phyloP scores from a whole-genome alignment of 768 basidiomycete genomes.

The Tylopilus intermedius region DNA sequence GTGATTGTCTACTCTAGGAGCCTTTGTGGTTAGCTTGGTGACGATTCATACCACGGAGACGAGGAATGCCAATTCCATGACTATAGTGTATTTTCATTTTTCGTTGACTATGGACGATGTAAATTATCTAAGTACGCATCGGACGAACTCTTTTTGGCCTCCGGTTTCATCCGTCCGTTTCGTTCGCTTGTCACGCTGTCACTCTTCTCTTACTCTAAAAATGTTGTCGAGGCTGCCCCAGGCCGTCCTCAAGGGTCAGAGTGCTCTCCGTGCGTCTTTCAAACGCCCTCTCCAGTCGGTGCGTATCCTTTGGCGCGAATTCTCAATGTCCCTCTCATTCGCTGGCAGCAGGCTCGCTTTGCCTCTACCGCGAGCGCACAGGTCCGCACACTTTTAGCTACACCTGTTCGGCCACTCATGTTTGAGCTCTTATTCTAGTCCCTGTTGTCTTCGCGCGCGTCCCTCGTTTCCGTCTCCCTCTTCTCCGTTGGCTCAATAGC shows the following conservation, averaged over 20 bases:
- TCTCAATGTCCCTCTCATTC: background rate
- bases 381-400: slow-evolving; percentile 40
- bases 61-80: slow-evolving; percentile 10
- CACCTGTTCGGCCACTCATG: background rate
- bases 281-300: slow-evolving; percentile 50
- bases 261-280: slow-evolving; percentile 40
- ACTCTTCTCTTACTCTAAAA: slow-evolving; percentile 44
- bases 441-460: slow-evolving; percentile 62
- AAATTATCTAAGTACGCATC: slow-evolving; percentile 26
- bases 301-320: slow-evolving; percentile 15
- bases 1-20: slow-evolving; percentile 60
- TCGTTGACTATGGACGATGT: slow-evolving; percentile 15
- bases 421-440: slow-evolving; percentile 39
- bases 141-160: slow-evolving; percentile 25
- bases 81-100: slow-evolving; percentile 16
- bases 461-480: slow-evolving; percentile 70
- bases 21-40: background rate
- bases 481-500: slow-evolving; percentile 85
- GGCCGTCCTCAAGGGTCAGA: slow-evolving; percentile 61
- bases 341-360: slow-evolving; percentile 56
- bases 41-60: slow-evolving; percentile 17
- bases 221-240: slow-evolving; percentile 82
- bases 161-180: slow-evolving; percentile 41
- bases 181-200: slow-evolving; percentile 39
- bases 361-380: slow-evolving; percentile 54